Percentiles rank a stretch among this genome's conserved stretches.
Conservation (phyloP, 2,329 filamentous ascomycete genomes). For the Parascedosporium putredinis region DNA sequence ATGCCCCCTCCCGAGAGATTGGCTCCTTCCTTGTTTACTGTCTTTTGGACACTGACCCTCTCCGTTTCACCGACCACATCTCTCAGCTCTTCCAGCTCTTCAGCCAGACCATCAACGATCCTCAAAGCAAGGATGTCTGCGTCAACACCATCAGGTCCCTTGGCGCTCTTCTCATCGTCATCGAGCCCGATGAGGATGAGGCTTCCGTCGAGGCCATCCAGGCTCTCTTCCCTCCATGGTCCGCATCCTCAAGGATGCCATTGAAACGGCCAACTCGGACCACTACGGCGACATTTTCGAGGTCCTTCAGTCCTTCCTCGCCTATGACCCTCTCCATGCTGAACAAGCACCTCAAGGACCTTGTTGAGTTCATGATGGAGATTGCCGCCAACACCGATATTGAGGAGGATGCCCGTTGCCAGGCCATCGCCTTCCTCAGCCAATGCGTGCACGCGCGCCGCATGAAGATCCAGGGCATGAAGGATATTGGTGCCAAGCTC, state of each 20-base stretch:
- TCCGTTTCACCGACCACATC: conserved; percentile 73
- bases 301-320: conserved; percentile 90
- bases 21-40: conserved; percentile 90
- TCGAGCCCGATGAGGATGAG: conserved; percentile 78
- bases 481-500: conserved; percentile 71
- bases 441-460: conserved; percentile 86
- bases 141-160: conserved; percentile 90
- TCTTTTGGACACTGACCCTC: conserved; percentile 77
- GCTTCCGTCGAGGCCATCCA: conserved; percentile 66
- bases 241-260: conserved; percentile 72
- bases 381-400: conserved; percentile 66
- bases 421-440: conserved; percentile 88
- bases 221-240: conserved; percentile 81
- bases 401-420: conserved; percentile 76
- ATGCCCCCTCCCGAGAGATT: conserved; percentile 74
- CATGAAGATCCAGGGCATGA: conserved; percentile 87
- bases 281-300: conserved; percentile 86
- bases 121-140: conserved; percentile 82
- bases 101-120: conserved; percentile 76
- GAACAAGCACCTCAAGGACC: conserved; percentile 75
- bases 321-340: conserved; percentile 79
- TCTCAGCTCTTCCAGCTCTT: conserved; percentile 74
- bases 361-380: conserved; percentile 89
- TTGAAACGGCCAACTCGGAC: conserved; percentile 74
- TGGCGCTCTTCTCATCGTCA: conserved; percentile 74